Evolutionary conservation across 257 asterid genomes (phyloP).

Genomic region (Penstemon newberryi): DNA sequence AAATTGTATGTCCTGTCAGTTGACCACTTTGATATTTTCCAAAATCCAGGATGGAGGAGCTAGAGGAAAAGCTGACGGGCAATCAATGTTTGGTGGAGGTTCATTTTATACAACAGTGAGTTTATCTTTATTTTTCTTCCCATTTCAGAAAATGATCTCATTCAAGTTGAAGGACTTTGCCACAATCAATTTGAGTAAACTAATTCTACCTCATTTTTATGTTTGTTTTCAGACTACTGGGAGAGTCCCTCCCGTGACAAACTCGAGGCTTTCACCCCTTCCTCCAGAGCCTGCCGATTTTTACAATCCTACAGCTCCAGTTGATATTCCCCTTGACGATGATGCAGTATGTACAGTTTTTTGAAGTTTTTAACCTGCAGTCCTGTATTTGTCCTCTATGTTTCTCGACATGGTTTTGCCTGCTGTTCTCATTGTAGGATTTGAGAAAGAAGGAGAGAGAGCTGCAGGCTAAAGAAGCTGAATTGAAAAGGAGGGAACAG

Average conservation of each 20-base stretch:
- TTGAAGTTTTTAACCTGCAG: conserved; percentile 16
- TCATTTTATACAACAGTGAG: conserved; percentile 45
- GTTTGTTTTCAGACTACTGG: conserved; percentile 55
- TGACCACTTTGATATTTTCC: conserved; percentile 8
- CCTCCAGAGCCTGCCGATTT: conserved; percentile 95
- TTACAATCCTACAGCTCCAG: conserved; percentile 76
- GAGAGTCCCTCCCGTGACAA: conserved; percentile 78
- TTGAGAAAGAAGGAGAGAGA: conserved; percentile 87
- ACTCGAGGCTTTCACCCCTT: conserved; percentile 91
- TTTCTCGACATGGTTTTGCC: conserved; percentile 2
- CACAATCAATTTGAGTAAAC: conserved; percentile 5
- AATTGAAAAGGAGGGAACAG: conserved; percentile 86
- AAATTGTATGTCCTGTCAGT: background rate
- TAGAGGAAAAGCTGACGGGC: conserved; percentile 41
- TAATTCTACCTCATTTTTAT: conserved; percentile 14
- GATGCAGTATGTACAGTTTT: conserved; percentile 51
- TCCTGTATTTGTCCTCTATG: conserved; percentile 1
- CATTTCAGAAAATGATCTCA: conserved; percentile 22
- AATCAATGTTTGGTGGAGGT: conserved; percentile 42
- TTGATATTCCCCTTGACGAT: conserved; percentile 85
- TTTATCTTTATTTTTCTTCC: conserved; percentile 16
- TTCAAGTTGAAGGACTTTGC: conserved; percentile 9
- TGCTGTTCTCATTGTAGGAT: conserved; percentile 48
- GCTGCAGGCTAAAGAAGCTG: conserved; percentile 93
- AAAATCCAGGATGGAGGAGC: conserved; percentile 43